Conservation (phyloP, 441 rosid genomes). For the Gossypium schwendimanii region DNA sequence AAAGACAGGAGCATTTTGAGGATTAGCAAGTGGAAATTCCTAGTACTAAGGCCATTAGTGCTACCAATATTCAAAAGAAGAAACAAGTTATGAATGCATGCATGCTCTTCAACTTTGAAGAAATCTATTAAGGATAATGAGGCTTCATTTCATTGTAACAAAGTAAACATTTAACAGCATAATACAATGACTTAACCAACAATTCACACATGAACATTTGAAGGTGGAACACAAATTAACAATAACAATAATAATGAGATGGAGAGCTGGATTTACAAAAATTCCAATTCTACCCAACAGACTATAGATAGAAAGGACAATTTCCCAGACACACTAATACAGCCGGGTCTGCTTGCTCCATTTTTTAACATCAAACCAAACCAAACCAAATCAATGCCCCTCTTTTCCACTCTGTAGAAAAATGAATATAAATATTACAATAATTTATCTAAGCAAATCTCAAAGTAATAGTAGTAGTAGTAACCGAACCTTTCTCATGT, state of each 20-base stretch:
- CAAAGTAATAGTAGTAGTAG: constrained; percentile 4
- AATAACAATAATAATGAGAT: neutral
- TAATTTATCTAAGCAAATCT: constrained; percentile 12
- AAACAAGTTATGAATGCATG: too few relatives aligned
- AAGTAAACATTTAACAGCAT: constrained; percentile 15
- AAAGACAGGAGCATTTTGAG: neutral
- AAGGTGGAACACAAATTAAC: neutral
- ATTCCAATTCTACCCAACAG: constrained; percentile 36
- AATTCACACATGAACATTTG: constrained; percentile 17
- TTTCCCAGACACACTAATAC: constrained; percentile 63
- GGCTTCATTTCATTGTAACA: constrained; percentile 11
- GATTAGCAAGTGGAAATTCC: neutral
- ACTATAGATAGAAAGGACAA: constrained; percentile 32
- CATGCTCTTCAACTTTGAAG: neutral
- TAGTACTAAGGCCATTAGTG: neutral
- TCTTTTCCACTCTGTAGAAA: constrained; percentile 6
- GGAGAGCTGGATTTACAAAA: constrained; percentile 42
- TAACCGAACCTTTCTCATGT: neutral
- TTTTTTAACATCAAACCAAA: constrained; percentile 15
- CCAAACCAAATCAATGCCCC: too few relatives aligned
- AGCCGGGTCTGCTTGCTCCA: constrained; percentile 35
- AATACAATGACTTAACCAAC: constrained; percentile 8
- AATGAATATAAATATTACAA: constrained; percentile 13
- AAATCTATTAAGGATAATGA: neutral
- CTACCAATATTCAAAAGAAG: neutral